A percentile compares a stretch with the other conserved stretches of the same genome.
phyloP scores from a whole-genome alignment of 768 basidiomycete species.

The Mycena alexandri region DNA sequence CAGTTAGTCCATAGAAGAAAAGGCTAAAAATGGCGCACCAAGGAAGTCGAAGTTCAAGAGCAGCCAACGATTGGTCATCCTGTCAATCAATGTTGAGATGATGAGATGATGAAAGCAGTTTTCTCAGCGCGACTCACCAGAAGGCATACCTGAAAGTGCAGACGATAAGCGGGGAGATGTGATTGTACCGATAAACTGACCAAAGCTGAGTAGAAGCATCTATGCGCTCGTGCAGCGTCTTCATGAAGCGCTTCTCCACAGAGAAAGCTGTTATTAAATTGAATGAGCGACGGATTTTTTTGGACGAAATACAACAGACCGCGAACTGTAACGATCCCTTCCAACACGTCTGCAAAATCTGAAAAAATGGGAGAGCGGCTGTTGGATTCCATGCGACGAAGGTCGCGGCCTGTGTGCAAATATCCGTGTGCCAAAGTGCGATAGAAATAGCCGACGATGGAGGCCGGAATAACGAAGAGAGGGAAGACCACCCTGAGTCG shows the following conservation, averaged over 20 bases:
- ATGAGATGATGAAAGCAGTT: conserved; percentile 73
- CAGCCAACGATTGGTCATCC: conserved; percentile 33
- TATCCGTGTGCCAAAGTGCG: conserved; percentile 3
- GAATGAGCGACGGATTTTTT: conserved; percentile 73
- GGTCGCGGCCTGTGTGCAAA: conserved; percentile 21
- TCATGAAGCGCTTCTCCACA: conserved; percentile 82
- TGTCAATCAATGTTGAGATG: conserved; percentile 67
- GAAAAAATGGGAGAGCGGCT: conserved; percentile 74
- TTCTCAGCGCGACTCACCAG: conserved; percentile 66
- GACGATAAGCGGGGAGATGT: too few species aligned
- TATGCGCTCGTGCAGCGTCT: conserved; percentile 78
- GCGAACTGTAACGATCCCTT: conserved; percentile 89
- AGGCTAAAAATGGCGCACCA: conserved; percentile 2
- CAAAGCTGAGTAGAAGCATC: conserved; percentile 87
- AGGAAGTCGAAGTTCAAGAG: conserved; percentile 29
- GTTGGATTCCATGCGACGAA: conserved; percentile 33
- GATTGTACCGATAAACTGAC: conserved; percentile 35
- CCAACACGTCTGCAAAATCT: conserved; percentile 84
- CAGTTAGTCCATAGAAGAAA: conserved; percentile 4
- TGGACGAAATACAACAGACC: background rate
- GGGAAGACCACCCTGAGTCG: conserved; percentile 76
- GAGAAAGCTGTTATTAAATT: conserved; percentile 67
- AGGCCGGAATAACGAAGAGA: conserved; percentile 76
- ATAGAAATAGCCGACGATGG: conserved; percentile 20
- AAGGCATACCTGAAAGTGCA: conserved; percentile 49